Base-by-base conservation (phyloP, 352 stramenopile species). In the Globisporangium paddicum region DNA sequence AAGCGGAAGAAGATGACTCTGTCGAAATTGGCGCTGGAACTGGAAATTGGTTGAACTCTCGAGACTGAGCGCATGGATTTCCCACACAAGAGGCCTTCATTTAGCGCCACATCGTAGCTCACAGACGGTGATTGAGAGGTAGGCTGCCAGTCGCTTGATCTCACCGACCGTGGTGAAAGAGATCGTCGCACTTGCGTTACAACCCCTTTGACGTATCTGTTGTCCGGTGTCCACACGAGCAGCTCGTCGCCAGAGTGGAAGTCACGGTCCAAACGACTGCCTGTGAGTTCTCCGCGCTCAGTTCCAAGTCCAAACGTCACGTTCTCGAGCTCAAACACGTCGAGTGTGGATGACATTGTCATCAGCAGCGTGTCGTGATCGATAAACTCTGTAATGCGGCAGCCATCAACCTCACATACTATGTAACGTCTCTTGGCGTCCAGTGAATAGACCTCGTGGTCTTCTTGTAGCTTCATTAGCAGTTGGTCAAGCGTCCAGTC, bases 401-500 rank as follows among this genome's bases (percentile, higher is more conserved):
- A 58, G 0, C 73, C 68, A 19, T 63, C 67, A 1, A 75, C 8
- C 1, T 44, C 44, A 2, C 65, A 72, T 19, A 63, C 70, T 10
- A 77, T 40, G 34, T 69, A 67, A 16, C 64, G 49, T 14, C 58
- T 48, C 35, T 62, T 41, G 26, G 16, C 34, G 8, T 53, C 58
- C 1, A 30, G 58, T 0, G 63, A 68, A 16, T 55, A 70, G 13
- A 40, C 54, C 1, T 59, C 13, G n/a, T 75, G 44, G 16, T 73
- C 58, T 32, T 62, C 58, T n/a, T 66, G 55, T 2, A 79, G 26
- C 41, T 68, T 68, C 14, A 64, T 56, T n/a, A 86, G 38, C 10
- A 87, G 57, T 47, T 86, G 63, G 14, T 72, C 59, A 9, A 82
- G 49, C 10, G 75, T 82, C 61, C 62, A 78, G 25, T 64, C 67